Percentiles rank a stretch among this genome's conserved stretches.
Conservation (phyloP, 1,139 yeast species). For the Candida smagusa region DNA sequence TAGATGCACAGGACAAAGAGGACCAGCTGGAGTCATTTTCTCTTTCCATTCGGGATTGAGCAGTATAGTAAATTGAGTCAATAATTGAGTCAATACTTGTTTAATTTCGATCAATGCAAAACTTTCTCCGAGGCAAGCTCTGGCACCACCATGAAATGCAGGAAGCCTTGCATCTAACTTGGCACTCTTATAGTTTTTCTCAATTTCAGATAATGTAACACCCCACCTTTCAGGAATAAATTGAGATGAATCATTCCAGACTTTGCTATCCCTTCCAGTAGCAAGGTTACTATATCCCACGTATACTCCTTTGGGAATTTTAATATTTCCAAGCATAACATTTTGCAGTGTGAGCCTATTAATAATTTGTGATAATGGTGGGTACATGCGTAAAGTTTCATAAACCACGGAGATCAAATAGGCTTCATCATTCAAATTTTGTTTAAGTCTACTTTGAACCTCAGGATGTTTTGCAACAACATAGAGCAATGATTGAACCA, state of each 20-base stretch:
- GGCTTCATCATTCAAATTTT: conserved; percentile 21
- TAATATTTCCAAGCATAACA: conserved; percentile 40
- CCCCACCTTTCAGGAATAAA: conserved; percentile 65
- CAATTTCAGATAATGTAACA: conserved; percentile 27
- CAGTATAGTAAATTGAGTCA: conserved; percentile 31
- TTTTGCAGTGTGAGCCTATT: conserved; percentile 44
- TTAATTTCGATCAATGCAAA: conserved; percentile 50
- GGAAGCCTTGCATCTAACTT: conserved; percentile 47
- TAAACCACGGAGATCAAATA: conserved; percentile 34
- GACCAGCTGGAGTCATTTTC: conserved; percentile 43
- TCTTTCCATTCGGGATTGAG: conserved; percentile 49
- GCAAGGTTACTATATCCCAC: conserved; percentile 60
- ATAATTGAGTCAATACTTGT: conserved; percentile 32
- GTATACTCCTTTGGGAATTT: conserved; percentile 51
- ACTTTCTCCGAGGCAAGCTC: conserved; percentile 64
- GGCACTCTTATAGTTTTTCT: conserved; percentile 35
- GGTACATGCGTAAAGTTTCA: conserved; percentile 52
- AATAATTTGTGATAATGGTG: conserved; percentile 59
- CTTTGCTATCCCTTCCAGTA: conserved; percentile 46
- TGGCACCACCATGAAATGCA: conserved; percentile 58
- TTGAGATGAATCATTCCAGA: conserved; percentile 53
- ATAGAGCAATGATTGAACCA: conserved; percentile 48
- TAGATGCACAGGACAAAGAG: conserved; percentile 16
- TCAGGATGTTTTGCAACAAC: conserved; percentile 39
- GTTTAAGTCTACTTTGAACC: conserved; percentile 35